Conservation (phyloP, 805 yeast species). For the Jamesozyma hellenica region DNA sequence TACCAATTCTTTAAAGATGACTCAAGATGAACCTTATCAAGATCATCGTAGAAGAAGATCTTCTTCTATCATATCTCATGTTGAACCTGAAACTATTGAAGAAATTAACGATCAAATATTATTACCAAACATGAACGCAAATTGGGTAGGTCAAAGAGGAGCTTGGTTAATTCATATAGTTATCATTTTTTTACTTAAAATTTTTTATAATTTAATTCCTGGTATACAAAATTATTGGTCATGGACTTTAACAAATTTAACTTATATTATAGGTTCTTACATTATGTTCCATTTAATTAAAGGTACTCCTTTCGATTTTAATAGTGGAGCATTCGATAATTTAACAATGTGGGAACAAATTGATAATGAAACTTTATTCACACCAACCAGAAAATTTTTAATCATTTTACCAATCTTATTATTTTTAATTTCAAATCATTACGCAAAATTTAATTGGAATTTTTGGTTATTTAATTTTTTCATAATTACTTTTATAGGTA, state of each 20-base stretch:
- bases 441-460: constrained; percentile 72
- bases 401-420: constrained; percentile 86
- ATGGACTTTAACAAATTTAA: constrained; percentile 88
- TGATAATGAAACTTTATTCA: constrained; percentile 91
- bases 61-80: constrained; percentile 81
- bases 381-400: constrained; percentile 89
- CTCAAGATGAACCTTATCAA: constrained; percentile 27
- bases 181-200: constrained; percentile 60
- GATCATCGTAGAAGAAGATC: constrained; percentile 58
- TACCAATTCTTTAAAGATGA: constrained; percentile 5
- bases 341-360: constrained; percentile 98
- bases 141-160: constrained; percentile 92
- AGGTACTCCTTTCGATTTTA: constrained; percentile 96
- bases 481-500: constrained; percentile 74
- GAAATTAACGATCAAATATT: constrained; percentile 86
- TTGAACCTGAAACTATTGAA: constrained; percentile 86
- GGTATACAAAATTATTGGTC: constrained; percentile 73
- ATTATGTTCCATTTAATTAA: constrained; percentile 94
- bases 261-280: constrained; percentile 85
- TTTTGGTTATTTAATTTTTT: constrained; percentile 66
- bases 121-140: constrained; percentile 84
- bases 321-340: constrained; percentile 90
- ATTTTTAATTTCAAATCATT: constrained; percentile 82
- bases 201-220: constrained; percentile 71
- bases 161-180: constrained; percentile 94